Evolutionary conservation across 2,329 filamentous ascomycete species (phyloP), one percentile per base, ranked within the genome.

Genomic region (Dactylellina leptospora): DNA sequence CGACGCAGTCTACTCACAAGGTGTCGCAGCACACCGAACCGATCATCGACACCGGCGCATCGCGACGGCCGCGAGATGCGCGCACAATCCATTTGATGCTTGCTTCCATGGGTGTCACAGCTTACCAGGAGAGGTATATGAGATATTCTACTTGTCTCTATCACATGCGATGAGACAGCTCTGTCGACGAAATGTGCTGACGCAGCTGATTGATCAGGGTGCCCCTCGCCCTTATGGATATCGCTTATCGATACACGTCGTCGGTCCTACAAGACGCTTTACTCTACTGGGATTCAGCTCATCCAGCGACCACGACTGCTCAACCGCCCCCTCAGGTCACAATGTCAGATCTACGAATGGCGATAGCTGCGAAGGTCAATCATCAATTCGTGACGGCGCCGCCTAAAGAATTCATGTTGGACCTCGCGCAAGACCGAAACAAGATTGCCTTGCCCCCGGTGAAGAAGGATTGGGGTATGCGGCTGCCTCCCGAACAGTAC

Each of bases 221-320:
- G 0, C 91, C 91, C 0, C 85, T 93, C 0, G 87, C 93, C 68
- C 87, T 95, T 51, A 87, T 95, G 79, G 91, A 95, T 82, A 93
- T 93, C 78, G 90, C 91, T 51, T 95, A 95, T 84, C 87, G 91
- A 60, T 85, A 85, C 77, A 85, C 84, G 2, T 83, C 83, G 27
- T 81, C 81, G 20, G 82, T 83, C 0, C 78, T 85, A 0, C 82
- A 83, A 74, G 84, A 85, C 73, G 82, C 84, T 4, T 79, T 84
- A 10, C 82, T 85, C 58, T 85, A 85, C 70, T 80, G 79, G 40
- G 78, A 78, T 33, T 79, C 82, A 0, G 81, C 81, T 3, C 79
- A 80, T 4, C 76, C 76, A 10, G 77, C 76, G 0, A 78, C 79
- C 30, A 76, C 79, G 25, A 78, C 80, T 48, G 80, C 79, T 9